phyloP scores from a whole-genome alignment of 768 basidiomycete genomes.

The Coprinopsis cinerea region DNA sequence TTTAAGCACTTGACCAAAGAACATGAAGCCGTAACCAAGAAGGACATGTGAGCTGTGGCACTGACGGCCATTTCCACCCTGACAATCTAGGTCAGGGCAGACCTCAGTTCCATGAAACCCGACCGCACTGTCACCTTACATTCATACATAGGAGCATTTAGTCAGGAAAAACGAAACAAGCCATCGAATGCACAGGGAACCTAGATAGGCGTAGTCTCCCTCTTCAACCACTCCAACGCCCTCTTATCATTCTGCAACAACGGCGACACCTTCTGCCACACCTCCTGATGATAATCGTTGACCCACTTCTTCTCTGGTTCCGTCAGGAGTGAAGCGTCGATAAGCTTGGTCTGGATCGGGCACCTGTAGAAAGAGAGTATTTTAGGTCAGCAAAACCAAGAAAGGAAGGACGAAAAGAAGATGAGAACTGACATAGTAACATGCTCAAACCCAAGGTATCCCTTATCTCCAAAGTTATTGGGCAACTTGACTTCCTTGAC shows the following conservation, averaged over 20 bases:
- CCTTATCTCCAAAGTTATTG: conserved; percentile 78
- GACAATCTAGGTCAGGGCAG: too few relatives aligned
- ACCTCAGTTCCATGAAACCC: too few relatives aligned
- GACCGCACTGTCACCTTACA: too few relatives aligned
- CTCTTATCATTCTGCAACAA: conserved; percentile 56
- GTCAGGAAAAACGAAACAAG: too few relatives aligned
- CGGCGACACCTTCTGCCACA: conserved; percentile 66
- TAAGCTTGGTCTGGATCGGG: conserved; percentile 82
- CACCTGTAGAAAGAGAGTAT: conserved; percentile 40
- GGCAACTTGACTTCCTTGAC: conserved; percentile 66
- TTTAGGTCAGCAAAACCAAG: conserved; percentile 4
- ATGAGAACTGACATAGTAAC: conserved; percentile 68
- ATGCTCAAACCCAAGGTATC: conserved; percentile 79
- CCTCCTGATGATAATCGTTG: conserved; percentile 76
- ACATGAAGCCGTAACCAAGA: too few relatives aligned
- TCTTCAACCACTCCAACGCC: conserved; percentile 58
- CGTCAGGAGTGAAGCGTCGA: conserved; percentile 58
- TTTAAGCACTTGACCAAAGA: too few relatives aligned
- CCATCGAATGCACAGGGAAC: too few relatives aligned
- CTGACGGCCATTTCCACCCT: too few relatives aligned
- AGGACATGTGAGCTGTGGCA: too few relatives aligned
- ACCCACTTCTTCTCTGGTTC: conserved; percentile 73
- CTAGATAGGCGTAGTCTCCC: conserved; percentile 46
- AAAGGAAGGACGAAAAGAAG: not conserved
- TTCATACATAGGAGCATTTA: too few relatives aligned